These are phyloP conservation scores for Daldinia decipiens DNA, from an alignment of 495 filamentous ascomycete genomes.

Conservation along the genomic window DNA sequence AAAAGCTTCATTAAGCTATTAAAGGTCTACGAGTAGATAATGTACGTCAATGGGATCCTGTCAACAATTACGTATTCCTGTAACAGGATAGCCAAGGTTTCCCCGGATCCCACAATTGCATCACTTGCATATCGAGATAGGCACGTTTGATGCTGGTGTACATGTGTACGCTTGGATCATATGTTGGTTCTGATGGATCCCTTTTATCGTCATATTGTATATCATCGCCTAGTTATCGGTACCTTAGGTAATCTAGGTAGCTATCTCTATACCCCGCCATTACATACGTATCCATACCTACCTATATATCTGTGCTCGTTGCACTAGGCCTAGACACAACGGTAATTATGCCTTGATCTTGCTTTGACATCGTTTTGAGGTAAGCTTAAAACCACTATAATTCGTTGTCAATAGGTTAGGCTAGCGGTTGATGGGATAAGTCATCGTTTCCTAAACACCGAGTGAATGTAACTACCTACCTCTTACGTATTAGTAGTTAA, in stretches of 20 bases:
- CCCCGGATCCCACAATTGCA: slow-evolving; percentile 43
- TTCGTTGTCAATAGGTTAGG: not conserved
- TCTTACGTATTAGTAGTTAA: not conserved
- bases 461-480: not conserved
- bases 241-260: not conserved
- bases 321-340: not conserved
- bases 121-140: slow-evolving; percentile 39
- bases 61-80: slow-evolving; percentile 17
- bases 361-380: not conserved
- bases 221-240: not conserved
- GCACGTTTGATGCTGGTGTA: slow-evolving; percentile 20
- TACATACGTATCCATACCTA: too few species aligned
- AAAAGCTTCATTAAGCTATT: not conserved
- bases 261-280: not conserved
- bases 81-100: slow-evolving; percentile 20
- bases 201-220: slow-evolving; percentile 13
- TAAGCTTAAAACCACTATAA: too few species aligned
- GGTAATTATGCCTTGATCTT: not conserved
- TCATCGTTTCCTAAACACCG: not conserved
- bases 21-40: not conserved
- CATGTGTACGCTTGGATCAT: slow-evolving; percentile 14
- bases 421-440: not conserved
- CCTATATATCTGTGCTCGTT: not conserved
- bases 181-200: slow-evolving; percentile 12
- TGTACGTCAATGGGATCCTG: slow-evolving; percentile 4